Evolutionary conservation across 371 early-diverging fungal genomes (phyloP).

Genomic region (Saksenaea oblongispora): DNA sequence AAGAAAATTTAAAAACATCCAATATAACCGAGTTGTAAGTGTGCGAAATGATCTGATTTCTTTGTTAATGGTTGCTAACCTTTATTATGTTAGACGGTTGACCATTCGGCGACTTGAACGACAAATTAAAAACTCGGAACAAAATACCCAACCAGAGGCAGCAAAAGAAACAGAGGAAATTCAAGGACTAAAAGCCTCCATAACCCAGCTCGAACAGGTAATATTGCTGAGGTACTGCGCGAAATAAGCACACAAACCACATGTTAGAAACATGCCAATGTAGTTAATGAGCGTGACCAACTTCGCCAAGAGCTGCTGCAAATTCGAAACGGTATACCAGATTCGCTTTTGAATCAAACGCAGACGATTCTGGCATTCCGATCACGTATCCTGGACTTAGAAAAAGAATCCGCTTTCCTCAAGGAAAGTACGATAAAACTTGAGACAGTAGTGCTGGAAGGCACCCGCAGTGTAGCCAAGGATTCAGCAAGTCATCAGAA

Average conservation of each 20-base stretch:
- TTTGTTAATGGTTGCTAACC: not conserved
- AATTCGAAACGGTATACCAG: slow-evolving; percentile 56
- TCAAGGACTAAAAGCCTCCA: slow-evolving; percentile 59
- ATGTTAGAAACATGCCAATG: slow-evolving; percentile 58
- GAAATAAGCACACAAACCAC: not conserved
- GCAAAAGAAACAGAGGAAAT: slow-evolving; percentile 23
- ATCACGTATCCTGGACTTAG: slow-evolving; percentile 48
- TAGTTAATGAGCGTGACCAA: slow-evolving; percentile 59
- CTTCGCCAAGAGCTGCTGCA: slow-evolving; percentile 69
- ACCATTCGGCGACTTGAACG: slow-evolving; percentile 39
- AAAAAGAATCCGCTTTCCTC: slow-evolving; percentile 41
- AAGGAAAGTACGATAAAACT: slow-evolving; percentile 34
- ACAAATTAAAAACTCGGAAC: slow-evolving; percentile 42
- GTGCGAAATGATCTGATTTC: not conserved
- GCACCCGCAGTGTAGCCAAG: slow-evolving; percentile 40
- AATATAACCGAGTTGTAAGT: slow-evolving; percentile 53
- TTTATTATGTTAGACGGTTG: slow-evolving; percentile 25
- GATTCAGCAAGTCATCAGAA: slow-evolving; percentile 23
- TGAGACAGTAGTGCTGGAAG: slow-evolving; percentile 37
- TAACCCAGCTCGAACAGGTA: slow-evolving; percentile 67
- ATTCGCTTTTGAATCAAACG: slow-evolving; percentile 45
- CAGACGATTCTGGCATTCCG: slow-evolving; percentile 53
- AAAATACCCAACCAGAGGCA: slow-evolving; percentile 12
- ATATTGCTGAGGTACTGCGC: not conserved
- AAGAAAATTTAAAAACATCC: slow-evolving; percentile 54